A percentile compares a stretch with the other conserved stretches of the same genome.
phyloP scores from a whole-genome alignment of 805 yeast genomes.

The Yamadazyma akitaensis region DNA sequence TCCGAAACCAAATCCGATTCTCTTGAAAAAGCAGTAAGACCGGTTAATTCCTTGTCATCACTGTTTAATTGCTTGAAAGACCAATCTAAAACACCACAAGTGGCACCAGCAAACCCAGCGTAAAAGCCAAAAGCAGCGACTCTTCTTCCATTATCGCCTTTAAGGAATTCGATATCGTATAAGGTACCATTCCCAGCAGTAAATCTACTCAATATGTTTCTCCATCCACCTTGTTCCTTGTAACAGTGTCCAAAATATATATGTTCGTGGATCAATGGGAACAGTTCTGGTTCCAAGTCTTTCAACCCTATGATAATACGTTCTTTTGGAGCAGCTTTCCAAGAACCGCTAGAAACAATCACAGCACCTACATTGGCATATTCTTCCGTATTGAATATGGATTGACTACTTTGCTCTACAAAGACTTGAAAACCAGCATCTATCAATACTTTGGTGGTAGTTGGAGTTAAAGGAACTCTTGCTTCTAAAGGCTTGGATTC shows the following conservation, averaged over 20 bases:
- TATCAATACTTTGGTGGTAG: slow-evolving; percentile 76
- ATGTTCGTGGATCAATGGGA: slow-evolving; percentile 94
- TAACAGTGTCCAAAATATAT: slow-evolving; percentile 99
- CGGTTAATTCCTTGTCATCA: slow-evolving; percentile 68
- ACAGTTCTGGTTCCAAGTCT: slow-evolving; percentile 82
- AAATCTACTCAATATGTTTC: slow-evolving; percentile 82
- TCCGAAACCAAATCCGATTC: slow-evolving; percentile 65
- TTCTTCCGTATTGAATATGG: slow-evolving; percentile 74
- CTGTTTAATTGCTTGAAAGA: slow-evolving; percentile 78
- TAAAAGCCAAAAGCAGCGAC: slow-evolving; percentile 99
- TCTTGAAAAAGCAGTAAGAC: slow-evolving; percentile 77
- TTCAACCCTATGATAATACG: slow-evolving; percentile 85
- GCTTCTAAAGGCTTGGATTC: slow-evolving; percentile 97
- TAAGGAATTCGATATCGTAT: slow-evolving; percentile 92
- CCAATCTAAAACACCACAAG: slow-evolving; percentile 93
- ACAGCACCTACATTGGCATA: slow-evolving; percentile 82
- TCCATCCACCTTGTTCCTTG: slow-evolving; percentile 97
- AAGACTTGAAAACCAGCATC: slow-evolving; percentile 85
- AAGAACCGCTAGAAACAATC: slow-evolving; percentile 89
- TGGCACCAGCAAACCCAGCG: slow-evolving; percentile 99
- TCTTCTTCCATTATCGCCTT: slow-evolving; percentile 93
- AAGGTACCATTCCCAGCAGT: slow-evolving; percentile 87
- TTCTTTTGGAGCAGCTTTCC: slow-evolving; percentile 84
- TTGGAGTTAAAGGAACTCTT: slow-evolving; percentile 94
- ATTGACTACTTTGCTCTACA: slow-evolving; percentile 84